These are phyloP conservation scores for Kodamaea neixiangensis DNA, from an alignment of 805 yeast genomes.

Conservation along the genomic window DNA sequence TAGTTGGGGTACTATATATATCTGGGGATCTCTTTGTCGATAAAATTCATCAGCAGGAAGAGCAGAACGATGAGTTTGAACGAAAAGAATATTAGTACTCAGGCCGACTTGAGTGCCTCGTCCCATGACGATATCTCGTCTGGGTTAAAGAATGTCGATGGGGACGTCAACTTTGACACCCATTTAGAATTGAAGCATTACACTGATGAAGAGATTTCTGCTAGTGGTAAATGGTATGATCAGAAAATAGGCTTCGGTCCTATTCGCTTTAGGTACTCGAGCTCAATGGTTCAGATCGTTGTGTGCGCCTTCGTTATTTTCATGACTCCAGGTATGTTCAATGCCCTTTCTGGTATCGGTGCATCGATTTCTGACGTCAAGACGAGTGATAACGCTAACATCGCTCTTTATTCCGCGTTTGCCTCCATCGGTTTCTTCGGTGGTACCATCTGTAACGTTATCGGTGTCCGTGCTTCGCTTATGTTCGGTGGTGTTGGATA, in stretches of 20 bases:
- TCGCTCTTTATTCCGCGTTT: constrained; percentile 55
- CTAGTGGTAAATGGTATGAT: constrained; percentile 46
- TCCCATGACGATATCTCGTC: constrained; percentile 11
- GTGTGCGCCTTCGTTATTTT: constrained; percentile 49
- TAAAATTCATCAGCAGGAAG: background rate
- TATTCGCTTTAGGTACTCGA: constrained; percentile 31
- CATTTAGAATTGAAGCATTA: constrained; percentile 26
- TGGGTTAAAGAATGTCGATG: background rate
- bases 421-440: constrained; percentile 60
- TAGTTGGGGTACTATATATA: constrained; percentile 1
- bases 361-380: constrained; percentile 40
- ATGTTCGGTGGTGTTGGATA: constrained; percentile 58
- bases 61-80: background rate
- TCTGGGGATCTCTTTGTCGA: background rate
- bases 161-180: constrained; percentile 4
- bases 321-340: constrained; percentile 55
- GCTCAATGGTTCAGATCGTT: constrained; percentile 44
- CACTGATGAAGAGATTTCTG: constrained; percentile 30
- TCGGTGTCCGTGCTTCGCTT: constrained; percentile 48
- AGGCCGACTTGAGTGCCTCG: constrained; percentile 5
- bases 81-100: background rate
- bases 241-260: constrained; percentile 9
- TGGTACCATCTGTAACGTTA: constrained; percentile 53
- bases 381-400: constrained; percentile 50
- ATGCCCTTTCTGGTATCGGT: constrained; percentile 52